Base-by-base conservation (phyloP, 805 yeast species). In the Saccharomycopsis lassenensis region DNA sequence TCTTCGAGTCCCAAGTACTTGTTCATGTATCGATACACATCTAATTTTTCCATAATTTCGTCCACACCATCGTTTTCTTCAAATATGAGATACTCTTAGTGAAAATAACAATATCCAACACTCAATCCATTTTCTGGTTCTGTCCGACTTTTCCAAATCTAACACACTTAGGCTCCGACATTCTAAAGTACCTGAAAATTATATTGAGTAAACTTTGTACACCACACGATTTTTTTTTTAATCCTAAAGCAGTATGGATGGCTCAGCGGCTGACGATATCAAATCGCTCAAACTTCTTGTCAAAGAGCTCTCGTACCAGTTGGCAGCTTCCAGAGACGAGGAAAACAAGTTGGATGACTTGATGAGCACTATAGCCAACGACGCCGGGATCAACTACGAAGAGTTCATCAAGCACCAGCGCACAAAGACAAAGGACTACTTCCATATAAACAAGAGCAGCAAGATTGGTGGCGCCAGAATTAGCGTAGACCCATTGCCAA, bases 231-330 rank as follows among this genome's bases (percentile, higher is more conserved):
- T 31, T 7, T 7, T 17, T 7, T 7, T 30, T 15, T 29, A 29
- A 7, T 29, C 7, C 12, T 12, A 7, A 29, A 16, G 12, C 19
- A 28, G 7, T 10, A 45, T 42, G 46, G 46, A 42, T 22, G 46
- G 46, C 10, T 39, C 43, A 18, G 46, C 46, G 14, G 46, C 46
- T n/a, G 46, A 42, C 21, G 46, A 42, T 29, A 28, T 42, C 16
- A 42, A 42, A 24, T 42, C 46, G 16, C 22, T 42, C 8, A 42
- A 42, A 19, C 16, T 39, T 4, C 25, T 42, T 11, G 30, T 42
- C 20, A 36, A 40, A 15, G 46, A 42, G 16, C 33, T 42, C 12
- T 23, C 41, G 8, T 24, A 24, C 6, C 39, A 31, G 14, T 20
- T 42, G 11, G 23, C 32, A 7, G 42, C 31, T n/a, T 36, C 38